Base-by-base conservation (phyloP, 2,329 filamentous ascomycete genomes). In the Thelonectria olida region DNA sequence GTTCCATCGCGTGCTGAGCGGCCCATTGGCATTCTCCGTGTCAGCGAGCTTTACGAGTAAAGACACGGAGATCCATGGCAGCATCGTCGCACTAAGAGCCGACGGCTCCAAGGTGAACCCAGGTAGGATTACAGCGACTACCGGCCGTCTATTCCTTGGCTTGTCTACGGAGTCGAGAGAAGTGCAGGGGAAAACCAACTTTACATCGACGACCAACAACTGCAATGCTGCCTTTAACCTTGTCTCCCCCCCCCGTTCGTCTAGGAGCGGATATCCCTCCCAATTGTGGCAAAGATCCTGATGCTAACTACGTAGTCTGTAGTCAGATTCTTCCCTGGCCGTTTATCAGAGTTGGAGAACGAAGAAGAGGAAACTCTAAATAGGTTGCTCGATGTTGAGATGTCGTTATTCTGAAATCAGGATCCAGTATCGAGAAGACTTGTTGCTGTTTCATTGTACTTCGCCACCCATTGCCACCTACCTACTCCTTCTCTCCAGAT, bases 41-140 rank as follows among this genome's bases (percentile, higher is more conserved):
- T 34, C 12, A 15, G 12, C 31, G 9, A 6, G 31, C 10, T 34
- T 34, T 34, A 2, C 13, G 8, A 4, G 31, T n/a, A 34, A 3
- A 5, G 10, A 34, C 31, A 34, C 7, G 31, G 31, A 34, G 22
- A 31, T 51, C 20, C 54, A 17, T 47, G 54, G 15, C 22, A 13
- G 34, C 48, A 20, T 39, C 28, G 22, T 45, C 3, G 22, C 31
- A 27, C 54, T 58, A 58, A 34, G 31, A 34, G 54, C 38, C 42
- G 25, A 31, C 47, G 31, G 54, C 47, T 51, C 36, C 48, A 36
- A 44, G 47, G 20, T 27, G 23, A 45, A 44, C 31, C 38, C 48
- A 20, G 27, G 34, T 31, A 47, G 39, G 20, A 47, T 58, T 52
- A 10, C 54, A 28, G 27, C 34, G 39, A 34, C 38, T 36, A n/a